phyloP scores from a whole-genome alignment of 768 basidiomycete genomes.

The Boletus coccyginus region DNA sequence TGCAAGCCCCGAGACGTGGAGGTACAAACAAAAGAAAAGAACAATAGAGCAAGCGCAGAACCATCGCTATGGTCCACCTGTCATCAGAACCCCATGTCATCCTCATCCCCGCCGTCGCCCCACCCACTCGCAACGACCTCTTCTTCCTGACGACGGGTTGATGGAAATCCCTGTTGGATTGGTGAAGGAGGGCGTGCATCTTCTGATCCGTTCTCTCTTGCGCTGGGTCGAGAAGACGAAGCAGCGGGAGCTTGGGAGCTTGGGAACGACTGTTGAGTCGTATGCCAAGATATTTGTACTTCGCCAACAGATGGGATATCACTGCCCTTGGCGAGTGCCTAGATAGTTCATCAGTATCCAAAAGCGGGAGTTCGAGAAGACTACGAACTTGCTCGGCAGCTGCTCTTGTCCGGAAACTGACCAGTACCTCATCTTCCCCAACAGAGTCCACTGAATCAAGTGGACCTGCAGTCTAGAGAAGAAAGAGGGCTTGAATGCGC shows the following conservation, averaged over 20 bases:
- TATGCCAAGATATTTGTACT: slow-evolving; percentile 68
- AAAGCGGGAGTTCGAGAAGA: not conserved
- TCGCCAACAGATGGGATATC: slow-evolving; percentile 64
- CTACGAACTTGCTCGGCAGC: slow-evolving; percentile 74
- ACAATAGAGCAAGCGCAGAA: slow-evolving; percentile 1
- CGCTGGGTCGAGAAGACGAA: slow-evolving; percentile 19
- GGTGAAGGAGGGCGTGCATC: slow-evolving; percentile 25
- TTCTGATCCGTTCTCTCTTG: slow-evolving; percentile 22
- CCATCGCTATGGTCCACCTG: not conserved
- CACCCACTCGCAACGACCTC: slow-evolving; percentile 66
- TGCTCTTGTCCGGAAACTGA: slow-evolving; percentile 67
- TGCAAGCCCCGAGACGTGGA: slow-evolving; percentile 11
- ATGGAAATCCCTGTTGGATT: slow-evolving; percentile 16
- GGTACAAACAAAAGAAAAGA: slow-evolving; percentile 14
- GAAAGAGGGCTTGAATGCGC: slow-evolving; percentile 5
- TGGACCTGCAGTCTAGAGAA: slow-evolving; percentile 58
- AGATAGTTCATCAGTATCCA: slow-evolving; percentile 12
- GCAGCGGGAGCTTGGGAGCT: slow-evolving; percentile 18
- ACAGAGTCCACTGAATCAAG: slow-evolving; percentile 59
- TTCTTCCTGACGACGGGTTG: slow-evolving; percentile 49
- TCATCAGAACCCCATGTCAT: slow-evolving; percentile 67
- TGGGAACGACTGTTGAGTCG: slow-evolving; percentile 29
- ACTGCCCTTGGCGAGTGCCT: slow-evolving; percentile 73
- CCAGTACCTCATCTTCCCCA: slow-evolving; percentile 58
- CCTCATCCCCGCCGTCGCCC: slow-evolving; percentile 64